Evolutionary conservation across 2,329 filamentous ascomycete species (phyloP), one percentile per base, ranked within the genome.

Genomic region (Fusarium drepaniforme): DNA sequence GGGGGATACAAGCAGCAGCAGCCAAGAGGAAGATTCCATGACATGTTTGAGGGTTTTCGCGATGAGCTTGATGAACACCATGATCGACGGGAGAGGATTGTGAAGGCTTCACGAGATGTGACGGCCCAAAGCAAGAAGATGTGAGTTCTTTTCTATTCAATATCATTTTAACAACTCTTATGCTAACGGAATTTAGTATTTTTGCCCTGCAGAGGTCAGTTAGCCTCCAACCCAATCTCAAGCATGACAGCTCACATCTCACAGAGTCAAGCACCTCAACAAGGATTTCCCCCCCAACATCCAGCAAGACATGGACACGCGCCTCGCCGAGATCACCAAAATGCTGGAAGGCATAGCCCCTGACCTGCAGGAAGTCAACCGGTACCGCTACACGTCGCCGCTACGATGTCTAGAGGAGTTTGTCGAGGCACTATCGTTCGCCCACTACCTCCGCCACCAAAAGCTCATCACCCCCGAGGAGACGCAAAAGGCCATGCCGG

Each of bases 121-220:
- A 99, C 97, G 8, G 95, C 95, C 0, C 87, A 95, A 64, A 98
- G 95, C 84, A 99, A 99, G 88, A 99, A 98, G 86, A 97, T 98
- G 95, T 97, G 84, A 85, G 88, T 58, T 23, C 25, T 11, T 5
- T 46, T 8, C 4, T 5, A 18, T 12, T 35, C 5, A 35, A 35
- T 35, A 35, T 35, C 33, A 35, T 35, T 35, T 35, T 13, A 1
- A 35, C 6, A 35, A 35, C 33, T 35, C 33, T 35, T 0, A 35
- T 35, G 6, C 71, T 79, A 33, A 79, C 35, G 2, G 1, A 37
- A 37, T 16, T 11, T 51, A 85, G 84, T 37, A 85, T 85, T 21
- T 84, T 83, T 67, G 79, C 82, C 0, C 70, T 85, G 6, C 84
- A 86, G 68, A 82, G 84, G 84, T 85, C 78, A 44, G 68, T n/a